Evolutionary conservation across 2,329 filamentous ascomycete genomes (phyloP), one percentile per base, ranked within the genome.

Genomic region (Xylariaceae sp.): DNA sequence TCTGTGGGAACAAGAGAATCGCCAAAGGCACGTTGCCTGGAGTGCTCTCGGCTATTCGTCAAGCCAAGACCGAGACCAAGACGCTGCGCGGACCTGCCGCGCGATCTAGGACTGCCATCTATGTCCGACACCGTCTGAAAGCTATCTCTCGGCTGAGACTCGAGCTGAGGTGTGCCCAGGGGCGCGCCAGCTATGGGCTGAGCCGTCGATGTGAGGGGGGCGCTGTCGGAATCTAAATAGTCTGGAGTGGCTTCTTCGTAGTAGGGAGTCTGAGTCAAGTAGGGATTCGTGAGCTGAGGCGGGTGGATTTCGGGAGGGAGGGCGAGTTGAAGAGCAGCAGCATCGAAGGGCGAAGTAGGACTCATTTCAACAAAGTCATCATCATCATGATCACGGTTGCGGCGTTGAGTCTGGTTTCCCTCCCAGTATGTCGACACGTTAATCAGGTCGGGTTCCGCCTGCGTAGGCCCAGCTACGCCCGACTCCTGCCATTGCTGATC

Each of bases 1-100:
- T 79, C 79, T 17, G 75, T 77, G 5, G 84, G 83, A 34, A 74
- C 76, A 58, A 83, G 78, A 66, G 75, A 83, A 69, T 75, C 77
- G 56, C 86, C 83, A 71, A 85, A 83, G 65, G 82, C 84, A 62
- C 78, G 77, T 62, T 79, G 77, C 61, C 82, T 80, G 51, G 77
- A 73, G 5, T 79, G 72, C 50, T 77, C 75, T 57, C 79, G 73
- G 4, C 82, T 83, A 52, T 80, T 78, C 73, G 93, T 89, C 51
- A 87, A 68, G 11, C 37, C 37, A 13, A 87, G 68, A 45, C 78
- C 77, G 44, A 76, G 76, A 2, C 71, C 84, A 73, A 70, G 83
- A 80, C 77, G 88, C 75, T 72, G 84, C 37, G 74, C 75, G 58
- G 70, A 69, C 51, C 70, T 63, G 51, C 80, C 78, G 47, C 78